These are phyloP conservation scores for Aspergillus bertholletiae DNA, from an alignment of 495 filamentous ascomycete species.

Conservation along the genomic window DNA sequence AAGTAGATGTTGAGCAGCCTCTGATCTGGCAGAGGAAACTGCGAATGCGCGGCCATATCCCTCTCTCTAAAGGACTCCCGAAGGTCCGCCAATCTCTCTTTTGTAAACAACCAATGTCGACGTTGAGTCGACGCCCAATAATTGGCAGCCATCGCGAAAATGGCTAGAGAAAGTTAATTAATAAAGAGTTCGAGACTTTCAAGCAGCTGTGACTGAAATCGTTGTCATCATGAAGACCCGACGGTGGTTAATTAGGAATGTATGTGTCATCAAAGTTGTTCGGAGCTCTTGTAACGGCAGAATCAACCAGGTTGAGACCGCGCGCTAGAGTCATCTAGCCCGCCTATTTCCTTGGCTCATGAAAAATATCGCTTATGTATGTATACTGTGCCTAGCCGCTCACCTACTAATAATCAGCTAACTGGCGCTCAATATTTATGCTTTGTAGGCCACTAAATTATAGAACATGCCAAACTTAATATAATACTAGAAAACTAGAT, in stretches of 20 bases:
- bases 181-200: neutral
- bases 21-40: conserved; percentile 76
- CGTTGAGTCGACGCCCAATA: conserved; percentile 95
- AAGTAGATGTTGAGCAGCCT: conserved; percentile 88
- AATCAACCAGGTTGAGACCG: neutral
- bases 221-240: neutral
- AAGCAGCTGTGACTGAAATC: neutral
- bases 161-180: neutral
- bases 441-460: too few relatives aligned
- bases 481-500: too few relatives aligned
- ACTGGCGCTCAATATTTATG: too few relatives aligned
- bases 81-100: conserved; percentile 68
- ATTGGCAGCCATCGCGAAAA: conserved; percentile 76
- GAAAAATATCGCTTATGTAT: neutral
- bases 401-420: too few relatives aligned
- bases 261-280: neutral
- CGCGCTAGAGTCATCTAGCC: neutral
- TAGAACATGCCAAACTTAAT: too few relatives aligned
- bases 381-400: too few relatives aligned
- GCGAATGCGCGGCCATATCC: conserved; percentile 65
- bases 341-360: neutral
- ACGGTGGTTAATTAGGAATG: neutral
- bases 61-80: conserved; percentile 70
- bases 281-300: neutral
- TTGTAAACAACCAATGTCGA: conserved; percentile 84